Conservation (phyloP, 2,329 filamentous ascomycete genomes). For the Colletotrichum sansevieriae region DNA sequence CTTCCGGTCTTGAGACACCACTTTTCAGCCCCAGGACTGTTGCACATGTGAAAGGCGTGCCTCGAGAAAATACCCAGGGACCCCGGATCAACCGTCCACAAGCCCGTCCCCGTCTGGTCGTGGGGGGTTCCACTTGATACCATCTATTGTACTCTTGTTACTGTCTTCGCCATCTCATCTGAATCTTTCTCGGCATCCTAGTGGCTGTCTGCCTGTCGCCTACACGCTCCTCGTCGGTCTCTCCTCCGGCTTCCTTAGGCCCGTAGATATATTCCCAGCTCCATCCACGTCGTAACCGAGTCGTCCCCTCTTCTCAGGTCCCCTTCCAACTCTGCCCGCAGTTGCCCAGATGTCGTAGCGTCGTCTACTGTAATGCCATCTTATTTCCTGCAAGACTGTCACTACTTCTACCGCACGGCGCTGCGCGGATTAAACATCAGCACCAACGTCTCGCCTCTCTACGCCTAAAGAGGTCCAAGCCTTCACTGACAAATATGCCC, state of each 20-base stretch:
- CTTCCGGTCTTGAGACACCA: constrained; percentile 21
- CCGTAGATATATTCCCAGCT: constrained; percentile 40
- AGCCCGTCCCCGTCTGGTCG: constrained; percentile 32
- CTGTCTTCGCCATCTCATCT: constrained; percentile 32
- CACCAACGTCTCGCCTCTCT: constrained; percentile 82
- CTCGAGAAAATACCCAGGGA: constrained; percentile 28
- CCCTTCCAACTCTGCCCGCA: constrained; percentile 10
- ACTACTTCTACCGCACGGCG: constrained; percentile 93
- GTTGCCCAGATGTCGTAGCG: constrained; percentile 28
- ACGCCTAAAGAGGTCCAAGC: constrained; percentile 65
- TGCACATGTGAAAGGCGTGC: constrained; percentile 38
- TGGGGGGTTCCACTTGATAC: constrained; percentile 42
- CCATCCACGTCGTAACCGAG: constrained; percentile 11
- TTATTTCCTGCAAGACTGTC: constrained; percentile 87
- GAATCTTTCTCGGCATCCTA: constrained; percentile 20
- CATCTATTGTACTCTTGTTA: constrained; percentile 22
- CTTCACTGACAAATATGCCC: constrained; percentile 50
- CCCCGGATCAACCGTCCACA: constrained; percentile 22
- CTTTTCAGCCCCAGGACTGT: constrained; percentile 18
- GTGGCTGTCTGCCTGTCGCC: constrained; percentile 16
- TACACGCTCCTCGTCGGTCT: constrained; percentile 19
- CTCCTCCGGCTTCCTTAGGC: constrained; percentile 34
- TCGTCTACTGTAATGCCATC: constrained; percentile 76
- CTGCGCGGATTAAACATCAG: constrained; percentile 87
- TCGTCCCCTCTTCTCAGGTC: neutral